These are phyloP conservation scores for Immersiella caudata DNA, from an alignment of 495 filamentous ascomycete species.

Conservation along the genomic window DNA sequence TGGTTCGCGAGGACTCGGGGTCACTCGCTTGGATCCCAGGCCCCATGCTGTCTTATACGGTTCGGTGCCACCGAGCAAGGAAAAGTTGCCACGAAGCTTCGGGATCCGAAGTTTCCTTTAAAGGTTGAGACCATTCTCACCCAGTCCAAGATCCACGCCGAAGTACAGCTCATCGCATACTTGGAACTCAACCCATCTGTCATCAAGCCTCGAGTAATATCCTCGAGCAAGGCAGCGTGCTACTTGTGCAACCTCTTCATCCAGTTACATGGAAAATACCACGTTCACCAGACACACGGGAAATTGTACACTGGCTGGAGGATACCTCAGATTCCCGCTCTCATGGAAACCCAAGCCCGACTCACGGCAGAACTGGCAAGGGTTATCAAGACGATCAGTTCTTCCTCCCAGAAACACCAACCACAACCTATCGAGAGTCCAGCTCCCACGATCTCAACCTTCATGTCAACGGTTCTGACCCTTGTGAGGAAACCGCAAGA, in stretches of 20 bases:
- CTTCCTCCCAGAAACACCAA: neutral
- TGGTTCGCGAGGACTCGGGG: slow-evolving; percentile 27
- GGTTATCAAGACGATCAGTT: slow-evolving; percentile 2
- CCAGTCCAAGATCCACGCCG: slow-evolving; percentile 51
- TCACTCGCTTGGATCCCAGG: neutral
- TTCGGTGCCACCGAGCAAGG: neutral
- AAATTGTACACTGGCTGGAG: slow-evolving; percentile 46
- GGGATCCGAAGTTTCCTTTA: neutral
- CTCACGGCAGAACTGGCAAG: slow-evolving; percentile 22
- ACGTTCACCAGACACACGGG: slow-evolving; percentile 47
- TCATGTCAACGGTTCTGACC: slow-evolving; percentile 11
- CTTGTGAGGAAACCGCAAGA: neutral
- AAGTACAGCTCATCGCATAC: slow-evolving; percentile 52
- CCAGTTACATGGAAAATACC: slow-evolving; percentile 41
- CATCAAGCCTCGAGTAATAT: slow-evolving; percentile 47
- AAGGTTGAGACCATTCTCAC: slow-evolving; percentile 25
- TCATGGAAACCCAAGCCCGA: slow-evolving; percentile 6
- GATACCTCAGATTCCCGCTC: slow-evolving; percentile 23
- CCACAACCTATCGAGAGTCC: slow-evolving; percentile 25
- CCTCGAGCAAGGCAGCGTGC: slow-evolving; percentile 54
- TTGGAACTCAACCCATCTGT: slow-evolving; percentile 35
- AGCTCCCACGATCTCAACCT: slow-evolving; percentile 8
- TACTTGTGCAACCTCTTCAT: slow-evolving; percentile 54
- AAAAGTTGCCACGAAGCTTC: neutral
- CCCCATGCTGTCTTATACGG: slow-evolving; percentile 12